phyloP scores from a whole-genome alignment of 345 rosid species.

The Mangifera indica region DNA sequence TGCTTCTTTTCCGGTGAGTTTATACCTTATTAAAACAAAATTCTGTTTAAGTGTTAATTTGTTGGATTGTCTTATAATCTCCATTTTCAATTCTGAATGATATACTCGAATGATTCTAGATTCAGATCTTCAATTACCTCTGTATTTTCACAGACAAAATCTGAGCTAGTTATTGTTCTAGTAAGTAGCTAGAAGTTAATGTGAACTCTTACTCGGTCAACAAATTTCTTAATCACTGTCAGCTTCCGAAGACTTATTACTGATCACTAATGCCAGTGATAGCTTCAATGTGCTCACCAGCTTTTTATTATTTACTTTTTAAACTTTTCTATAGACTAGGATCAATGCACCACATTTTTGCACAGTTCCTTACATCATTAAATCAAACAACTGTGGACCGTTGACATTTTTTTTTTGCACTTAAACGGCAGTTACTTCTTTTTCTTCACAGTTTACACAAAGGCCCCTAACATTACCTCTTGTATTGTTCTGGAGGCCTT shows the following conservation, averaged over 20 bases:
- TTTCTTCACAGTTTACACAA: neutral
- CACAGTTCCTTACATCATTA: too few relatives aligned
- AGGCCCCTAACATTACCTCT: neutral
- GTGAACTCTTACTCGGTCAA: neutral
- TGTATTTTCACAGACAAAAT: neutral
- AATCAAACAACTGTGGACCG: too few relatives aligned
- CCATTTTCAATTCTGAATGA: neutral
- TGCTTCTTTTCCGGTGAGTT: slow-evolving; percentile 20
- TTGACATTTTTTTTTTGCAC: too few relatives aligned
- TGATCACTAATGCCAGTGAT: slow-evolving; percentile 6
- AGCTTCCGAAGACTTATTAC: neutral
- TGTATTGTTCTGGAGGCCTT: neutral
- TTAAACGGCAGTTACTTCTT: too few relatives aligned
- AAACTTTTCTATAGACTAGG: too few relatives aligned
- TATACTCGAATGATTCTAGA: neutral
- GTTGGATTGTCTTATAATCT: slow-evolving; percentile 10
- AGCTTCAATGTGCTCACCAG: neutral
- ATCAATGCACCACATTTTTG: too few relatives aligned
- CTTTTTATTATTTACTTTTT: too few relatives aligned
- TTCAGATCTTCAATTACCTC: neutral
- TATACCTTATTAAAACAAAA: slow-evolving; percentile 20
- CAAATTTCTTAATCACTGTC: neutral
- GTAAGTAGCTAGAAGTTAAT: too few relatives aligned
- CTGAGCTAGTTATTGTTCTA: neutral
- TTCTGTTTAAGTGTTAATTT: neutral